Evolutionary conservation across 2,329 filamentous ascomycete genomes (phyloP).

Genomic region (Zarea fungicola): DNA sequence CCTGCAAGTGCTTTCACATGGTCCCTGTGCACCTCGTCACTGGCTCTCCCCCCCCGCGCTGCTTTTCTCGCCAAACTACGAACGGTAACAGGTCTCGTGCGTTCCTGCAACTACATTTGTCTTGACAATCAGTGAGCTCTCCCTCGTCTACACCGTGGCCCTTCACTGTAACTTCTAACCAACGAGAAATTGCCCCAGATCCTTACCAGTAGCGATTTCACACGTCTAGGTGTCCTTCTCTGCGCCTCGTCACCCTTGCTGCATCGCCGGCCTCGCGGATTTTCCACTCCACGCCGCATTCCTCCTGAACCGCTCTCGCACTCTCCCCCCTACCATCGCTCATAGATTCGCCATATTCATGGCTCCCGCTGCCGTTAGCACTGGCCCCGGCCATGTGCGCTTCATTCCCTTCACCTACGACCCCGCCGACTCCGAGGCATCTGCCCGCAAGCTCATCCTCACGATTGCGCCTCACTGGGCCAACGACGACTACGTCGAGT

Average conservation of each 20-base stretch:
- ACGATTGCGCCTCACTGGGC: constrained; percentile 81
- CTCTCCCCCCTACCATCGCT: neutral
- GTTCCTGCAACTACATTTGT: constrained; percentile 21
- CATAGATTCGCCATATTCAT: constrained; percentile 22
- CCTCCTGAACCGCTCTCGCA: constrained; percentile 10
- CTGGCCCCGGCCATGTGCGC: constrained; percentile 42
- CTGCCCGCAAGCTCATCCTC: constrained; percentile 73
- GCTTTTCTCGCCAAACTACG: constrained; percentile 24
- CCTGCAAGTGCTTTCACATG: constrained; percentile 23
- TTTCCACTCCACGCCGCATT: constrained; percentile 11
- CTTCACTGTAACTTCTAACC: constrained; percentile 13
- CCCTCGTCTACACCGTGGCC: neutral
- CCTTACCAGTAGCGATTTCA: neutral
- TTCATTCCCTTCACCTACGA: constrained; percentile 76
- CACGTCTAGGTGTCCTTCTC: no score
- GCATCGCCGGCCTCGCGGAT: constrained; percentile 2
- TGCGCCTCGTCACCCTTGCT: constrained; percentile 14
- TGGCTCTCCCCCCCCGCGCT: constrained; percentile 24
- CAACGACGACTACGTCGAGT: constrained; percentile 69
- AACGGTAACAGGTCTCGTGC: constrained; percentile 38
- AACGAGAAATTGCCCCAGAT: neutral
- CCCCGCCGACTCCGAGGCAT: constrained; percentile 68
- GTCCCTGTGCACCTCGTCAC: constrained; percentile 23
- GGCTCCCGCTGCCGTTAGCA: constrained; percentile 27
- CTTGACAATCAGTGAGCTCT: constrained; percentile 13